These are phyloP conservation scores for Paspalum vaginatum DNA, from an alignment of 176 grass and related monocot species.

Conservation along the genomic window DNA sequence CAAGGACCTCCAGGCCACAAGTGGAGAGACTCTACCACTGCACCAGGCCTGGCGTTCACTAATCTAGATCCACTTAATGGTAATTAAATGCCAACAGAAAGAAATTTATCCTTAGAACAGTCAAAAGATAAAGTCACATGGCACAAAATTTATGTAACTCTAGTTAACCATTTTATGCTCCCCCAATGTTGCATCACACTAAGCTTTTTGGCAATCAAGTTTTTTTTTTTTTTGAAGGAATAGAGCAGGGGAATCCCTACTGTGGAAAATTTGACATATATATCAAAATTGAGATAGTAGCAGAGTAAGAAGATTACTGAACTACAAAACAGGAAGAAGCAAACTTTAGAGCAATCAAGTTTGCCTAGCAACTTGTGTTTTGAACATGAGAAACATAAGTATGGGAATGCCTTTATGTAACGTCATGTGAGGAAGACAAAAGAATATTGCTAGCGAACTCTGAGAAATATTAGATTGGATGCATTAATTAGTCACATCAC, in stretches of 20 bases:
- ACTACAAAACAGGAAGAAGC: too few relatives aligned
- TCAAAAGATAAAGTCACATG: neutral
- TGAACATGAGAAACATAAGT: constrained; percentile 7
- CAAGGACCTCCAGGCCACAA: too few relatives aligned
- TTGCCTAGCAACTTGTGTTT: neutral
- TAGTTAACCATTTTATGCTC: constrained; percentile 18
- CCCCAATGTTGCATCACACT: neutral
- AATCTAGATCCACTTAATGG: neutral
- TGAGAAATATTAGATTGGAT: neutral
- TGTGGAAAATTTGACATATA: too few relatives aligned
- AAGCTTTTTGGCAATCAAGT: neutral
- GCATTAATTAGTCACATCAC: constrained; percentile 22
- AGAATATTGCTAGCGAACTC: constrained; percentile 3
- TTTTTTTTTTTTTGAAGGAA: too few relatives aligned
- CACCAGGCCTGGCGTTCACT: too few relatives aligned
- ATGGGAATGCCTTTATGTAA: neutral
- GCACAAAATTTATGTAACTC: neutral
- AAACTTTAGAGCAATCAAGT: neutral
- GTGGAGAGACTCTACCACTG: too few relatives aligned
- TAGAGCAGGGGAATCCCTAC: too few relatives aligned
- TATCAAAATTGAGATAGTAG: too few relatives aligned
- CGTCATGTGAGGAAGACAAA: neutral
- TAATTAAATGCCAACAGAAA: constrained; percentile 10
- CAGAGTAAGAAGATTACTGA: too few relatives aligned
- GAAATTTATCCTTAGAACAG: neutral